Evolutionary conservation across 1,284 basidiomycete species (phyloP), one percentile per base, ranked within the genome.

Genomic region (Trametes sp.): DNA sequence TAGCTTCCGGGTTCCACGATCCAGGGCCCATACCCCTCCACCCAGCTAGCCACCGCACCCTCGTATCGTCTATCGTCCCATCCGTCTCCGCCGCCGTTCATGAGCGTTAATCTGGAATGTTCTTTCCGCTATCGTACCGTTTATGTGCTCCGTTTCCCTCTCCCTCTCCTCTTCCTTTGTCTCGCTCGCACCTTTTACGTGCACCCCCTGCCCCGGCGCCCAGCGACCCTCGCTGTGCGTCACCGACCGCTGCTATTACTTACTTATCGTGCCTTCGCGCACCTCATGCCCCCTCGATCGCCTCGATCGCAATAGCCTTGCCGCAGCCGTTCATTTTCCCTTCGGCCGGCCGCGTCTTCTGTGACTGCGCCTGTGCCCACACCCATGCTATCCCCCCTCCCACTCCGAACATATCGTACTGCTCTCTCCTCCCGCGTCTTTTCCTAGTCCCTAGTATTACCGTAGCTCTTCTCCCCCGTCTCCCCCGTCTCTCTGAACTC

Each of bases 271-370:
- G 23, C 45, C 48, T 16, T 14, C 29, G 26, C 52, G 13, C 29
- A 41, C 52, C 57, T 46, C 64, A 59, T 64, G 60, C 50, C 46
- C 31, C 29, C 61, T 59, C 31, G 31, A 33, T 33, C 31, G 31
- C 31, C 31, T 33, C 62, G 62, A 61, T 61, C 66, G 50, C 61
- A 66, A 66, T 62, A 50, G 44, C 54, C 54, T 52, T 41, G 36
- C 60, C 57, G 57, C 61, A 64, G 59, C 58, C 31, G 41, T 45
- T 44, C 61, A 62, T 52, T 54, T 42, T 46, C 35, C 53, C 31
- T 41, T 44, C 46, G 29, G 44, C 29, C 46, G 29, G 44, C 29
- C 38, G 31, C 24, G 38, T 33, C 38, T 29, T 26, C 50, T 46
- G 31, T 33, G 31, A 24, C 57, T 24, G 19, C 41, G 24, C 16